Evolutionary conservation across 352 stramenopile genomes (phyloP), one percentile per base, ranked within the genome.

Genomic region (Globisporangium yorkense): DNA sequence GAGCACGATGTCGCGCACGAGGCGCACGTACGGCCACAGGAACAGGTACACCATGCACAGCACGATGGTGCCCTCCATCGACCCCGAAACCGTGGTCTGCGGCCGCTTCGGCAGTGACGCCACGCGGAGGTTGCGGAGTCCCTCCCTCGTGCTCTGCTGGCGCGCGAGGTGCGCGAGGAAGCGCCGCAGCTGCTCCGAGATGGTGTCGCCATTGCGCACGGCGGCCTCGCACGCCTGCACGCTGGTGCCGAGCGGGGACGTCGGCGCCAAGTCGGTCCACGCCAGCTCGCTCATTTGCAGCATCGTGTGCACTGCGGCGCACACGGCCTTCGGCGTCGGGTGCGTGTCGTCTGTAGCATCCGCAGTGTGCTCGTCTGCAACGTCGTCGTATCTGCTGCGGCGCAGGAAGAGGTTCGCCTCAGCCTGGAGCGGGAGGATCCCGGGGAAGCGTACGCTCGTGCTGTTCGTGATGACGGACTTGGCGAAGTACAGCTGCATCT

Each of bases 1-100:
- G 37, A 79, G 60, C 39, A 98, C 88, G 20, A 97, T 69, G 37
- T 90, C 77, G 35, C 88, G 88, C 49, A 97, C 74, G 41, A 97
- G 68, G 5, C 84, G 79, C 18, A 75, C 82, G 45, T 88, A 95
- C 6, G 91, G 89, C 73, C 89, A 97, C 51, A 97, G 51, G 51
- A 93, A 94, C 12, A 92, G 41, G 33, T 92, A 92, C 21, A 66
- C 68, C 59, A 89, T 72, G 51, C 74, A 91, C 29, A 91, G 72
- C 3, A 92, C 71, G 51, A 94, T 91, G 51, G 75, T 81, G 39
- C 54, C 58, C n/a, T 89, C 79, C 0, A 89, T 53, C n/a, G 63
- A 64, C 0, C 83, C 83, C 0, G 71, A 37, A 8, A 80, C 53
- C 0, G 64, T 77, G 12, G 67, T 74, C 7, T 71, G 63, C 5